A percentile compares a stretch with the other conserved stretches of the same genome.
These are phyloP conservation scores for Leishmania amazonensis DNA, from an alignment of 208 protist genomes.

Conservation along the genomic window DNA sequence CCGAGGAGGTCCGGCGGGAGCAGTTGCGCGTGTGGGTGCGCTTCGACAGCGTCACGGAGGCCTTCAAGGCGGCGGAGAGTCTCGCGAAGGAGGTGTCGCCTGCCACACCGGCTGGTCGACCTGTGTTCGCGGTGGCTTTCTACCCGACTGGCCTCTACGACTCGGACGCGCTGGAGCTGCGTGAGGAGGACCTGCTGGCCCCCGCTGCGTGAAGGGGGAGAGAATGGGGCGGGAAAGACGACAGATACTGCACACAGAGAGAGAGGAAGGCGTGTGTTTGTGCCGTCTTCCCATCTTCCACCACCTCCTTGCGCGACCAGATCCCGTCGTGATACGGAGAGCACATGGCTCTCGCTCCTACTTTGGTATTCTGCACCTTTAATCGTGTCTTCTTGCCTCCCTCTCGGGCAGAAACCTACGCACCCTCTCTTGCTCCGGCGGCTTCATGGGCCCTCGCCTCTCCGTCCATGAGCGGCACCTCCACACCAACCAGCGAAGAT, in stretches of 20 bases:
- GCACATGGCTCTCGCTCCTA: neutral
- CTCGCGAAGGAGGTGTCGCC: constrained; percentile 26
- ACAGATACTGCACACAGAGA: neutral
- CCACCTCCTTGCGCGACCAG: neutral
- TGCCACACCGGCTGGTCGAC: constrained; percentile 14
- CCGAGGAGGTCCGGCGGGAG: constrained; percentile 34
- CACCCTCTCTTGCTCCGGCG: neutral
- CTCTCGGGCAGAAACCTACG: neutral
- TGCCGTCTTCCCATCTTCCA: neutral
- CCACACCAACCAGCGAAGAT: neutral
- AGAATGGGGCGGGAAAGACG: neutral
- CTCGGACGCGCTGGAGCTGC: constrained; percentile 38
- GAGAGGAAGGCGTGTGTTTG: too few species aligned
- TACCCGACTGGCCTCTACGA: constrained; percentile 70
- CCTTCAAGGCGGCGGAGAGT: constrained; percentile 76
- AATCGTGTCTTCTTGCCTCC: neutral
- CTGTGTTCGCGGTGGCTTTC: constrained; percentile 48
- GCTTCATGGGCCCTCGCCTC: neutral
- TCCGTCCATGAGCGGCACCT: neutral
- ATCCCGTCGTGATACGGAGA: neutral
- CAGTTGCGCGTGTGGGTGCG: constrained; percentile 76
- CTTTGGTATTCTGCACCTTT: neutral
- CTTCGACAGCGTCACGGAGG: constrained; percentile 83
- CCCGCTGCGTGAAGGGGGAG: neutral
- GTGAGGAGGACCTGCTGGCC: constrained; percentile 28